Evolutionary conservation across 1,284 basidiomycete species (phyloP).

Genomic region (Ceratobasidium sp.): DNA sequence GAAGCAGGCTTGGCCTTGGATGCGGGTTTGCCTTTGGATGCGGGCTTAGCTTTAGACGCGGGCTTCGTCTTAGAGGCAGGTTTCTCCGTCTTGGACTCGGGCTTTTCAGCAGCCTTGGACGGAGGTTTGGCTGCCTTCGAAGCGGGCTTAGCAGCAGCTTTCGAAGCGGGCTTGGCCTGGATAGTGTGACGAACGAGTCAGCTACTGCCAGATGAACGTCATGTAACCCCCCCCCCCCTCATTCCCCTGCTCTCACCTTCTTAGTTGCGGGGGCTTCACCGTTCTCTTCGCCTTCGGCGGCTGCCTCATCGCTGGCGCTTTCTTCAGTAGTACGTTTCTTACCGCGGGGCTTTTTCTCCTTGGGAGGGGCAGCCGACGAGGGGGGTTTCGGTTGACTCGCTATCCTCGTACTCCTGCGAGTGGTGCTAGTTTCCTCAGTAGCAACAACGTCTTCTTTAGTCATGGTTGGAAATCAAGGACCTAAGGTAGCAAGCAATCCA

Average conservation of each 20-base stretch:
- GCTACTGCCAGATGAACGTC: slow-evolving; percentile 13
- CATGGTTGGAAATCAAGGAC: neutral
- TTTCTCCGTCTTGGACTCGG: slow-evolving; percentile 47
- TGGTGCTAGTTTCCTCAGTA: slow-evolving; percentile 23
- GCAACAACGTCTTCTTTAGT: slow-evolving; percentile 21
- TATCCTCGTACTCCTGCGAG: slow-evolving; percentile 42
- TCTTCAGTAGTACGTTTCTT: slow-evolving; percentile 49
- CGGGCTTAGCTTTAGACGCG: slow-evolving; percentile 43
- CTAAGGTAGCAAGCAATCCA: neutral
- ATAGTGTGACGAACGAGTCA: slow-evolving; percentile 3
- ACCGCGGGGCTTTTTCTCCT: slow-evolving; percentile 42
- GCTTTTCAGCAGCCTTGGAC: slow-evolving; percentile 49
- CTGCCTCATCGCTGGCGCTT: slow-evolving; percentile 48
- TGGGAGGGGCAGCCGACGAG: slow-evolving; percentile 38
- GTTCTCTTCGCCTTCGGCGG: slow-evolving; percentile 48
- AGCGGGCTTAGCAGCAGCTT: slow-evolving; percentile 36
- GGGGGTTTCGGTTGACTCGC: slow-evolving; percentile 41
- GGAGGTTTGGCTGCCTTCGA: slow-evolving; percentile 49
- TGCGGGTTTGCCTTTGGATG: slow-evolving; percentile 46
- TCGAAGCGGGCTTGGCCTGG: slow-evolving; percentile 46
- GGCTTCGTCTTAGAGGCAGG: slow-evolving; percentile 49
- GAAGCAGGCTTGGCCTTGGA: slow-evolving; percentile 48
- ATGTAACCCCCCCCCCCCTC: neutral
- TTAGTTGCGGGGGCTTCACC: slow-evolving; percentile 41
- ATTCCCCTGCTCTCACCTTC: slow-evolving; percentile 48